A percentile compares a stretch with the other conserved stretches of the same genome.
Evolutionary conservation across 2,329 filamentous ascomycete genomes (phyloP).

Genomic region (Nemania sp.): DNA sequence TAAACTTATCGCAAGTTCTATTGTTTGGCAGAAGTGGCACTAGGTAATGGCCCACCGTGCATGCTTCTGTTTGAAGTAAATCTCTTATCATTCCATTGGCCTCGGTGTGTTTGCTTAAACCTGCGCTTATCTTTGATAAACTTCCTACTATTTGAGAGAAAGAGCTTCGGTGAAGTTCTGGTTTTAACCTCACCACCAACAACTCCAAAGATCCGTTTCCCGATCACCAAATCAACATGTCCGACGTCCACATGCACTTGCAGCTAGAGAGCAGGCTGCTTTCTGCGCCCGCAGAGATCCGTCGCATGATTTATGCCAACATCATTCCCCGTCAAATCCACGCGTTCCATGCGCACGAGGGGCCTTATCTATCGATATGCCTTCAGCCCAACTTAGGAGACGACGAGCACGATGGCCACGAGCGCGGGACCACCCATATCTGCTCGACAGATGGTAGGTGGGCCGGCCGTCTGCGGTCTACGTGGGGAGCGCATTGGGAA

Average conservation of each 20-base stretch:
- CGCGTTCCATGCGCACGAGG: neutral
- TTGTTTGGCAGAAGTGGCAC: too few species aligned
- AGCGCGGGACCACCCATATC: neutral
- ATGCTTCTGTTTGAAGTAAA: too few species aligned
- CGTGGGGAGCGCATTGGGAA: constrained; percentile 17
- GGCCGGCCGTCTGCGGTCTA: constrained; percentile 2
- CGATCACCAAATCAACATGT: neutral
- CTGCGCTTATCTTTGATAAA: too few species aligned
- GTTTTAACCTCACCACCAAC: too few species aligned
- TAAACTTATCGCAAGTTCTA: too few species aligned
- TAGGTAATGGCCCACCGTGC: too few species aligned
- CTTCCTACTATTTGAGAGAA: too few species aligned
- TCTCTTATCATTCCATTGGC: too few species aligned
- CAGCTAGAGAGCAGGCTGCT: constrained; percentile 6
- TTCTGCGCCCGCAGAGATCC: constrained; percentile 10
- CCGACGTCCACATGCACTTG: neutral
- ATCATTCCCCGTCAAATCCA: neutral
- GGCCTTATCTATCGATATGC: neutral
- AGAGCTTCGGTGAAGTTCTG: too few species aligned
- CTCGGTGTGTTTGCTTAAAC: too few species aligned
- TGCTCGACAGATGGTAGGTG: neutral
- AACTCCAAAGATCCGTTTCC: neutral
- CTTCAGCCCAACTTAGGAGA: constrained; percentile 11
- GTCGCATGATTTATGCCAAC: neutral
- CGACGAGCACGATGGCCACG: neutral